Evolutionary conservation across 495 filamentous ascomycete species (phyloP), one percentile per base, ranked within the genome.

Genomic region (Collariella sp.): DNA sequence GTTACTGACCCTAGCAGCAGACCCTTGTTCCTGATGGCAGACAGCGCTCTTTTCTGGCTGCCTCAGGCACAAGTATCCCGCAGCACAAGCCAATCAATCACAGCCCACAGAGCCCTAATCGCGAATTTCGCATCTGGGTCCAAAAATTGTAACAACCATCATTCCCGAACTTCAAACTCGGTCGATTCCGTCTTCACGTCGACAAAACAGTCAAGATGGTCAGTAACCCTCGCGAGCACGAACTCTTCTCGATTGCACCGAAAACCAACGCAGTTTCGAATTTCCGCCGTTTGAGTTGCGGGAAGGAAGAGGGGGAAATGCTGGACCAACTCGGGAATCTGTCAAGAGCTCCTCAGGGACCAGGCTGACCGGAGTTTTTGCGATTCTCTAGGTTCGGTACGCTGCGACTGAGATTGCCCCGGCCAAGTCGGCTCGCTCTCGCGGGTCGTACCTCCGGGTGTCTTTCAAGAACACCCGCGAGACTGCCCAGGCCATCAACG

Each of bases 381-480:
- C 44, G 61, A 64, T 47, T 67, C 20, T 46, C 19, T 56, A 96
- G 93, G 93, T 96, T 80, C 91, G 93, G 76, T 97, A 98, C 90
- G 89, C 90, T 78, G 88, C 87, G 67, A 88, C 84, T 67, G 79
- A 88, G 70, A 90, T 95, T 73, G 77, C 86, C 64, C 77, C 85
- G 71, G 80, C 83, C 62, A 98, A 97, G 82, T 94, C 88, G 74
- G 94, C 93, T 73, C 89, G 90, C 77, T 84, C 91, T 68, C 89
- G 91, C 74, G 94, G 94, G 73, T 87, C 91, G 71, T 97, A 97
- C 83, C 88, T 99, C 62, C 91, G 93, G 67, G 90, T 96, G 70
- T 93, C 87, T 65, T 96, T 95, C 86, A 97, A 97, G 84, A 97
- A 98, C 84, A 96, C 93, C 74, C 88, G 91, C 70, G 94, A 99